These are phyloP conservation scores for Anisogramma anomala DNA, from an alignment of 2,329 filamentous ascomycete genomes.

Conservation along the genomic window DNA sequence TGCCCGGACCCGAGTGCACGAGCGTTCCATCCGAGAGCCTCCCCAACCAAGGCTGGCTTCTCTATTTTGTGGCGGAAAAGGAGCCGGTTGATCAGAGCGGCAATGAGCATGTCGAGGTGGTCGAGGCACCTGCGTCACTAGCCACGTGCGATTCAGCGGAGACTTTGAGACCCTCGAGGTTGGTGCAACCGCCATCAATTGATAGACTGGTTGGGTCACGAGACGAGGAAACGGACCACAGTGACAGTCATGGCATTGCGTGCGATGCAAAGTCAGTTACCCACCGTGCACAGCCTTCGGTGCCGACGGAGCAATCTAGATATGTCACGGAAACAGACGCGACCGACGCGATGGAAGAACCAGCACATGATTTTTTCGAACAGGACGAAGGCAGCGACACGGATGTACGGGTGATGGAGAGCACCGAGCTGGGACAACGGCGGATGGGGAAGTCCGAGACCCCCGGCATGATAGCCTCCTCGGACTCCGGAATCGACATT, in stretches of 20 bases:
- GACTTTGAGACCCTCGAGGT: background rate
- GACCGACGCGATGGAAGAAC: background rate
- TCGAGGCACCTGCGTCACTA: background rate
- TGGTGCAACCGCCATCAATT: background rate
- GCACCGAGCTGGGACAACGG: background rate
- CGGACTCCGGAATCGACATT: background rate
- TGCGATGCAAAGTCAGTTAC: no score
- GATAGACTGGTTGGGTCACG: background rate
- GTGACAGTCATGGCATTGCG: no score
- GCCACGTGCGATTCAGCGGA: slow-evolving; percentile 1
- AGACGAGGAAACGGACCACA: background rate
- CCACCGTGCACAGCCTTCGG: background rate
- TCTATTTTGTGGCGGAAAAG: no score
- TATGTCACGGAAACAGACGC: background rate
- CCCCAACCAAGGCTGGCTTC: no score
- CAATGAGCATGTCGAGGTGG: no score
- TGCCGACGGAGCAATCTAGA: background rate
- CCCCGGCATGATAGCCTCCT: background rate
- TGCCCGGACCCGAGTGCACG: no score
- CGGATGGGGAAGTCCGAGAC: background rate
- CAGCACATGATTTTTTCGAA: slow-evolving; percentile 1
- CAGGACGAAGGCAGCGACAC: slow-evolving; percentile 1
- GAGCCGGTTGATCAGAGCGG: no score
- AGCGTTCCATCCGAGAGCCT: no score
- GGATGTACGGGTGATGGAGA: background rate